These are phyloP conservation scores for Millerozyma miso DNA, from an alignment of 805 yeast species.

Conservation along the genomic window DNA sequence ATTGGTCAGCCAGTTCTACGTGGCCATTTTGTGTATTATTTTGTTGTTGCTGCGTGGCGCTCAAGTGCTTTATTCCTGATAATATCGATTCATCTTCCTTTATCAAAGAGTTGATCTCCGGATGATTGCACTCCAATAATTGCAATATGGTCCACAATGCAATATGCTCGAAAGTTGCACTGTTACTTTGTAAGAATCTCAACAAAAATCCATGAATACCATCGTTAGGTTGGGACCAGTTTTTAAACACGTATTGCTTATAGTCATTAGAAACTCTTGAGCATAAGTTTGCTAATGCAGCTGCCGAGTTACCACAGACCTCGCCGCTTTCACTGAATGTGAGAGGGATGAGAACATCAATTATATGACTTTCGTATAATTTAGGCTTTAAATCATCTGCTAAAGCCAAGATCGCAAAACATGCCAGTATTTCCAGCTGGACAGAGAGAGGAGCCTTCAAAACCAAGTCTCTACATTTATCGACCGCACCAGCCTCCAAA, in stretches of 20 bases:
- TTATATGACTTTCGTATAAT: conserved; percentile 75
- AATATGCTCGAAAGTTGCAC: conserved; percentile 95
- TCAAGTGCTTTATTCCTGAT: conserved; percentile 48
- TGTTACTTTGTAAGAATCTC: conserved; percentile 74
- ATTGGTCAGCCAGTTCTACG: conserved; percentile 30
- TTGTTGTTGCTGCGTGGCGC: conserved; percentile 35
- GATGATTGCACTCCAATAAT: conserved; percentile 80
- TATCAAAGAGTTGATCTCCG: conserved; percentile 52
- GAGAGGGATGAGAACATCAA: conserved; percentile 86
- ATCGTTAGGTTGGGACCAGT: conserved; percentile 76
- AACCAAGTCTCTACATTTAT: conserved; percentile 85
- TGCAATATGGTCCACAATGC: conserved; percentile 96
- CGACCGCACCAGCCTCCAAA: conserved; percentile 92
- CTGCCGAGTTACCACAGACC: conserved; percentile 97
- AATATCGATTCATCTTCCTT: conserved; percentile 53
- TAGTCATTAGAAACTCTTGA: conserved; percentile 81
- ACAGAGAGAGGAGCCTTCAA: conserved; percentile 84
- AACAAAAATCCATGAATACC: conserved; percentile 83
- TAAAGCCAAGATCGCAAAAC: conserved; percentile 92
- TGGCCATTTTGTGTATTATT: conserved; percentile 18
- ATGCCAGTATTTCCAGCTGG: conserved; percentile 94
- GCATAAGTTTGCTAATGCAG: conserved; percentile 93
- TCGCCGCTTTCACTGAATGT: conserved; percentile 86
- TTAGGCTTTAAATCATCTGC: conserved; percentile 92
- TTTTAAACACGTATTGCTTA: conserved; percentile 62